These are phyloP conservation scores for Amaranthus hypochondriacus DNA, from an alignment of 148 eudicot genomes.

Conservation along the genomic window DNA sequence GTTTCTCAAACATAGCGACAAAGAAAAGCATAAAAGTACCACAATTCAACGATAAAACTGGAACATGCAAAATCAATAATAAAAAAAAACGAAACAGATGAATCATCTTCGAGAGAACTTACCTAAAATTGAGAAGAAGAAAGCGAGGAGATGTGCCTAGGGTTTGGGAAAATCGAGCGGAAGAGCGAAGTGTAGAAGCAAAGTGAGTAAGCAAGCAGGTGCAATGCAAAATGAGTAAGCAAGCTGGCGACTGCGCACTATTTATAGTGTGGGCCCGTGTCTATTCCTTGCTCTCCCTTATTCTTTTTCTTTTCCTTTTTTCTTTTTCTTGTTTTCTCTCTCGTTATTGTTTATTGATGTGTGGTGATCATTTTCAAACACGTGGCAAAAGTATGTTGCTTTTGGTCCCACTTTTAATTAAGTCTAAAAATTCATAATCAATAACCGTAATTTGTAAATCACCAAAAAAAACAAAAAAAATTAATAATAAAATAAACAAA, in stretches of 20 bases:
- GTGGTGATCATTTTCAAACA: slow-evolving; percentile 20
- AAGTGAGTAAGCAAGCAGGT: background rate
- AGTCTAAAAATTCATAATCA: too few species aligned
- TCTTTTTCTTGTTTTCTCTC: background rate
- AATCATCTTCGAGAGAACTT: background rate
- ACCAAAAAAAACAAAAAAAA: too few species aligned
- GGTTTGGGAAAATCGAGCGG: slow-evolving; percentile 8
- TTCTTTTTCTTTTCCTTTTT: background rate
- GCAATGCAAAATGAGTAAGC: background rate
- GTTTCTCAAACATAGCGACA: background rate
- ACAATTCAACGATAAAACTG: background rate
- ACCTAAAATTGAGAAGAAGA: slow-evolving; percentile 2
- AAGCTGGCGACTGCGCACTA: background rate
- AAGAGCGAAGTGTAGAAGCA: background rate
- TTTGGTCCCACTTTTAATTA: background rate
- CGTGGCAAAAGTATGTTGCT: background rate
- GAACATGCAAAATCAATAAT: background rate
- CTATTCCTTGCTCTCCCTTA: background rate
- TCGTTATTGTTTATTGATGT: background rate
- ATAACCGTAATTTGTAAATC: too few species aligned
- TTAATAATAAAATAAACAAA: too few species aligned
- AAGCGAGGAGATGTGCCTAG: background rate
- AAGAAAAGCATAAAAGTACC: background rate
- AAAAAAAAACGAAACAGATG: background rate
- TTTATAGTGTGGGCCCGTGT: background rate